Evolutionary conservation across 2,329 filamentous ascomycete genomes (phyloP).

Genomic region (Penicillium decumbens): DNA sequence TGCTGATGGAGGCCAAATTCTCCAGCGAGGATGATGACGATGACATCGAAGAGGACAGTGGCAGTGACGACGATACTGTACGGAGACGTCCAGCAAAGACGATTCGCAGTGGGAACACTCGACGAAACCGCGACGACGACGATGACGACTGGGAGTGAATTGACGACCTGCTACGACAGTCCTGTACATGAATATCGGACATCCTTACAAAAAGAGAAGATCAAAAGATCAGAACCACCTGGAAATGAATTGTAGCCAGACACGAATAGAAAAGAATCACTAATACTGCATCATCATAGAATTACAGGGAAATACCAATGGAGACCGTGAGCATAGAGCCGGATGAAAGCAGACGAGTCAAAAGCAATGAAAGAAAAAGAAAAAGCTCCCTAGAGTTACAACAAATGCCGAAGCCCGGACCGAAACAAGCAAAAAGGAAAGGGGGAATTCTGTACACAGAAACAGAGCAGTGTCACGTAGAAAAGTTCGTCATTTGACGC

Average conservation of each 20-base stretch:
- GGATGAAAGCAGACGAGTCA: conserved; percentile 8
- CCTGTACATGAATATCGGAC: background rate
- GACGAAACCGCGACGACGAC: conserved; percentile 25
- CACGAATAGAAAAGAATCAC: conserved; percentile 13
- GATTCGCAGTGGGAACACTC: conserved; percentile 32
- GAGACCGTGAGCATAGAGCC: conserved; percentile 22
- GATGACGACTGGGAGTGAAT: conserved; percentile 46
- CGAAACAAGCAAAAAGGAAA: conserved; percentile 20
- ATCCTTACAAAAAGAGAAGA: background rate
- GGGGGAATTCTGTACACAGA: conserved; percentile 33
- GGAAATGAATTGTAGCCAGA: conserved; percentile 17
- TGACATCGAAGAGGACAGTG: conserved; percentile 25
- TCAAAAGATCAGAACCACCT: background rate
- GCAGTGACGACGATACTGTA: conserved; percentile 19
- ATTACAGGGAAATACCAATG: conserved; percentile 30
- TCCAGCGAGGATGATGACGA: conserved; percentile 19
- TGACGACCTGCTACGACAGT: conserved; percentile 1
- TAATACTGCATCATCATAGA: conserved; percentile 34
- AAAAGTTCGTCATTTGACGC: conserved; percentile 24
- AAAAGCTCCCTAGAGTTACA: conserved; percentile 26
- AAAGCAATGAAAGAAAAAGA: conserved; percentile 6
- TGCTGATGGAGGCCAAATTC: conserved; percentile 37
- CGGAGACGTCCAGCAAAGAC: conserved; percentile 15
- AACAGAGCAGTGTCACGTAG: conserved; percentile 24
- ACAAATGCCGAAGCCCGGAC: conserved; percentile 26